Base-by-base conservation (phyloP, 2,329 filamentous ascomycete species). In the Aspergillus fumigatus region DNA sequence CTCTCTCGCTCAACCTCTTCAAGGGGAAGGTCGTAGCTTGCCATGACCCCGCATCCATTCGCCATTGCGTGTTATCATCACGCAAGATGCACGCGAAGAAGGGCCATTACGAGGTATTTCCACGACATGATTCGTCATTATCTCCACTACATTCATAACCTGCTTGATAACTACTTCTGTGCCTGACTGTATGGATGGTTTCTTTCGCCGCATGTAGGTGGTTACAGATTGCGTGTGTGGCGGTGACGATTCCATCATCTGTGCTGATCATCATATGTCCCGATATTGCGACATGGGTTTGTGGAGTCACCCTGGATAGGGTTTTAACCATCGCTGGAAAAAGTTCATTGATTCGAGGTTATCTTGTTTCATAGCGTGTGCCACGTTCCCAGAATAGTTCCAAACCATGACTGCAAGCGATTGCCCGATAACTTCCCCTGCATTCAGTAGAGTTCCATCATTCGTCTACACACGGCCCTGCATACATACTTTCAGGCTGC, bases 81-180 rank as follows among this genome's bases (percentile, higher is more conserved):
- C 59, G 61, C 43, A 51, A 62, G 40, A 14, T 11, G 5, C 21
- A 3, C 21, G 19, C 41, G 19, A 11, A 4, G 43, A 47, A 14
- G 2, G 7, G 19, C 23, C 38, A 38, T 47, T 50, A 23, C 9
- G 47, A 32, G 48, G 9, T 19, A 52, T 35, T 47, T 32, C 14
- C 11, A 50, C 38, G 48, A 54, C 43, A 41, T 23, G 45, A 62
- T 65, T 66, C 64, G 65, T 55, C 62, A 67, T 67, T 47, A 27
- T 57, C 56, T 52, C 63, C 59, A 62, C 57, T 53, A 47, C 51
- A 58, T 53, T 50, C 59, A 61, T 55, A 52, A 61, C 52, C 49
- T 50, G 19, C 29, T 40, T 23, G n/a, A 17, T 21, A 3, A 9
- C n/a, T 19, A 14, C 32, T 35, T 35, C 14, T 3, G 32, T 38